Percentiles rank a stretch among this genome's conserved stretches.
Evolutionary conservation across 2,329 filamentous ascomycete genomes (phyloP).

Genomic region (Monosporascus sp.): DNA sequence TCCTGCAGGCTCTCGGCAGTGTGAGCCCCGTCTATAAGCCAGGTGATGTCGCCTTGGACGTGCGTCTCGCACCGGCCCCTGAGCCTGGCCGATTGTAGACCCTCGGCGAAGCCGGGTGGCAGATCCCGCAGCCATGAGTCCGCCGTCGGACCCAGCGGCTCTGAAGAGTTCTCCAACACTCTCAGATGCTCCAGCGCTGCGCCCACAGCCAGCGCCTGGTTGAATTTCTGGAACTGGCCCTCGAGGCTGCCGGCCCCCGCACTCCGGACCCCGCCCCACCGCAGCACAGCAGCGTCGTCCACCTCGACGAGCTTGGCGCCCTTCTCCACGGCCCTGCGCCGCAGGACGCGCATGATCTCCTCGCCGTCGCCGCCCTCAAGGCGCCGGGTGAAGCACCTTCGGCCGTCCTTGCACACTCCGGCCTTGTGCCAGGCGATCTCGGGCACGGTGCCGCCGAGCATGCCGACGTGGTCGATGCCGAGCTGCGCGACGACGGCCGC

Average conservation of each 20-base stretch:
- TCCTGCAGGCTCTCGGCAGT: constrained; percentile 77
- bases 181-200: constrained; percentile 55
- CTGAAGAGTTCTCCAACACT: constrained; percentile 9
- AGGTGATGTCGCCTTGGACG: constrained; percentile 49
- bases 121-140: constrained; percentile 19
- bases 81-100: constrained; percentile 62
- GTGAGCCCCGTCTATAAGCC: constrained; percentile 86
- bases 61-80: constrained; percentile 73
- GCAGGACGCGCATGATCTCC: constrained; percentile 42
- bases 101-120: constrained; percentile 55
- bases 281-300: constrained; percentile 29
- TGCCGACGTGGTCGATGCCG: constrained; percentile 77
- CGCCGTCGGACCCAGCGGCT: constrained; percentile 5
- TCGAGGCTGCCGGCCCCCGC: constrained; percentile 32
- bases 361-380: constrained; percentile 42
- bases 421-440: constrained; percentile 89
- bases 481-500: constrained; percentile 72
- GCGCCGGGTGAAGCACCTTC: constrained; percentile 57
- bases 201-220: constrained; percentile 52
- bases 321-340: constrained; percentile 55
- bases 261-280: constrained; percentile 34
- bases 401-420: constrained; percentile 71
- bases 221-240: constrained; percentile 51
- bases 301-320: constrained; percentile 39
- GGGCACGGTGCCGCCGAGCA: constrained; percentile 74